These are phyloP conservation scores for Penicillium paxilli DNA, from an alignment of 495 filamentous ascomycete genomes.

Conservation along the genomic window DNA sequence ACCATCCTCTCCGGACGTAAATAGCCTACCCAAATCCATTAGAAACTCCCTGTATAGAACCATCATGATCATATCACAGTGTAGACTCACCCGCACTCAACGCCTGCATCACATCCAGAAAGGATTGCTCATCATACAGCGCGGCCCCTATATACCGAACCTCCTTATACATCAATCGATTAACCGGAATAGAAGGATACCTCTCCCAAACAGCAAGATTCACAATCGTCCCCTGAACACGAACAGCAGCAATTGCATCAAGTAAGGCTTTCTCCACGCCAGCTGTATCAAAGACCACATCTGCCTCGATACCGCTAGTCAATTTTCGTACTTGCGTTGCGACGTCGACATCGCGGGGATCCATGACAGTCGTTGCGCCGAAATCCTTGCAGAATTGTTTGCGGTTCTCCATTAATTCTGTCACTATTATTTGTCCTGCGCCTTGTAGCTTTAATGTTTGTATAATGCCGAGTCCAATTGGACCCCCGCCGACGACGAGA, in stretches of 20 bases:
- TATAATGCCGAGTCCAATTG: constrained; percentile 60
- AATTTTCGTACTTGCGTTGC: constrained; percentile 42
- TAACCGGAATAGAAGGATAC: constrained; percentile 44
- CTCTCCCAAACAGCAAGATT: constrained; percentile 67
- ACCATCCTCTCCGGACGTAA: constrained; percentile 59
- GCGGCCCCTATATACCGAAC: constrained; percentile 50
- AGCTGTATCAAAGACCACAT: constrained; percentile 38
- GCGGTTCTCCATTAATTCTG: constrained; percentile 49
- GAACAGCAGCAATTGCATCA: constrained; percentile 46
- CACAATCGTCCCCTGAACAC: constrained; percentile 56
- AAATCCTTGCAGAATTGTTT: constrained; percentile 50
- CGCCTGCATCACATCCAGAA: constrained; percentile 55
- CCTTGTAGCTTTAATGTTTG: constrained; percentile 51
- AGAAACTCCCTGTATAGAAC: neutral
- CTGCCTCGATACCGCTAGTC: constrained; percentile 38
- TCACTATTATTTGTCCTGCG: constrained; percentile 52
- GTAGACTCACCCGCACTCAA: constrained; percentile 42
- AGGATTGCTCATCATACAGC: constrained; percentile 56
- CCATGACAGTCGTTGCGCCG: constrained; percentile 55
- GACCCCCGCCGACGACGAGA: constrained; percentile 57
- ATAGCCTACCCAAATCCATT: constrained; percentile 29
- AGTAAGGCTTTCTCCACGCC: constrained; percentile 55
- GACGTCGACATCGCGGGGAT: constrained; percentile 56
- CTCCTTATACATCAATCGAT: constrained; percentile 48
- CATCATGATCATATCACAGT: neutral